Percentiles rank a stretch among this genome's conserved stretches.
Conservation (phyloP, 352 stramenopile genomes). For the Phytophthora macrochlamydospora region DNA sequence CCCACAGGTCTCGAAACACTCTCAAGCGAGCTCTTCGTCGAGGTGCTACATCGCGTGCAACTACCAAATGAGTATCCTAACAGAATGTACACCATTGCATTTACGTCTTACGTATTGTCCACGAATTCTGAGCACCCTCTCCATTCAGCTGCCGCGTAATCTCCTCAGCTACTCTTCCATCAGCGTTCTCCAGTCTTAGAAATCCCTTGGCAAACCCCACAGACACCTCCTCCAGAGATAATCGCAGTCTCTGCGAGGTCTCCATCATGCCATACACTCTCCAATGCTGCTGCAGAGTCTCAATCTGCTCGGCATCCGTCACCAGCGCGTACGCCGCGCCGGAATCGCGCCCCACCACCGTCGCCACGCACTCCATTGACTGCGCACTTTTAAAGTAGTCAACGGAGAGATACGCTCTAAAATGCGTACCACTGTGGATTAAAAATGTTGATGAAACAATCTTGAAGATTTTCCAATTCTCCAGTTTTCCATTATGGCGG, state of each 20-base stretch:
- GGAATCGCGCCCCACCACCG: slow-evolving; percentile 11
- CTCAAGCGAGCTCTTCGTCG: slow-evolving; percentile 32
- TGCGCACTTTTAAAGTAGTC: not conserved
- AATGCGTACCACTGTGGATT: too few species aligned
- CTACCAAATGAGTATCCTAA: not conserved
- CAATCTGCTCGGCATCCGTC: slow-evolving; percentile 14
- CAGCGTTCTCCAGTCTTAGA: slow-evolving; percentile 31
- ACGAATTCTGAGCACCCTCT: slow-evolving; percentile 3
- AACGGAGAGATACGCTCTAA: too few species aligned
- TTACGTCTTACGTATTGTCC: slow-evolving; percentile 9
- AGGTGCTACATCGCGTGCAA: slow-evolving; percentile 24
- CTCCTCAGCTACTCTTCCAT: slow-evolving; percentile 4
- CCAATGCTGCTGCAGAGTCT: slow-evolving; percentile 24
- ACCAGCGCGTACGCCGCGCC: slow-evolving; percentile 37
- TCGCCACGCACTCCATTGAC: slow-evolving; percentile 2
- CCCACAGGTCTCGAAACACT: slow-evolving; percentile 76
- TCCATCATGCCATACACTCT: slow-evolving; percentile 35
- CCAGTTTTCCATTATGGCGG: too few species aligned
- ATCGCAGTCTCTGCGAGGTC: slow-evolving; percentile 23
- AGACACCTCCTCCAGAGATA: slow-evolving; percentile 58
- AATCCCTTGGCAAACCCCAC: slow-evolving; percentile 43
- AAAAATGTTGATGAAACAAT: slow-evolving; percentile 2
- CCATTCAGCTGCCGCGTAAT: slow-evolving; percentile 17
- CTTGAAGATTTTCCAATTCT: slow-evolving; percentile 1
- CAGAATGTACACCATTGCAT: not conserved